Percentiles rank a stretch among this genome's conserved stretches.
phyloP scores from a whole-genome alignment of 2,329 filamentous ascomycete species.

The Xylaria sp. region DNA sequence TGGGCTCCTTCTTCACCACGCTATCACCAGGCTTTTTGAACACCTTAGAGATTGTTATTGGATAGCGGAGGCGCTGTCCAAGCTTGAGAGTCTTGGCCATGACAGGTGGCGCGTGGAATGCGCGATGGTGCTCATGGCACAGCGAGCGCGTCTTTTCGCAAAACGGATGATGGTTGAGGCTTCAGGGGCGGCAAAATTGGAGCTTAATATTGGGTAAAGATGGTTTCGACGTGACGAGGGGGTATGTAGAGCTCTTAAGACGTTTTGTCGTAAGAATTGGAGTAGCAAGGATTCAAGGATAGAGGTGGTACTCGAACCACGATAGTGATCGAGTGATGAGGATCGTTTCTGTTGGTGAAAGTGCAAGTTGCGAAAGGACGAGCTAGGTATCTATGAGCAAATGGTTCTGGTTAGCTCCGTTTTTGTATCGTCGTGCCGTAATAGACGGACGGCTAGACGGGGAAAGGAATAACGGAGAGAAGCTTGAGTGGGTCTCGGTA shows the following conservation, averaged over 20 bases:
- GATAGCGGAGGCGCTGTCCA: conserved; percentile 80
- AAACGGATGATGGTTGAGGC: conserved; percentile 5
- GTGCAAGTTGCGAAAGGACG: conserved; percentile 18
- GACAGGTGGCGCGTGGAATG: conserved; percentile 33
- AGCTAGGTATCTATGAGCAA: conserved; percentile 22
- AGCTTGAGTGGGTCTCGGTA: not conserved
- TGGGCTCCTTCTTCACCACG: conserved; percentile 77
- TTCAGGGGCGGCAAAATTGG: conserved; percentile 7
- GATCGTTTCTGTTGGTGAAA: conserved; percentile 2
- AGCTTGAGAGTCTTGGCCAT: conserved; percentile 62
- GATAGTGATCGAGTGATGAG: not conserved
- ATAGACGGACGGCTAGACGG: conserved; percentile 6
- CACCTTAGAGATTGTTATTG: conserved; percentile 89
- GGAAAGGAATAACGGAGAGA: conserved; percentile 1
- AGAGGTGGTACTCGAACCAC: too few species aligned
- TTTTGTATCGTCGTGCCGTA: conserved; percentile 3
- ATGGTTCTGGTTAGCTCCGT: conserved; percentile 17
- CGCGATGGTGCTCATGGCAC: conserved; percentile 42
- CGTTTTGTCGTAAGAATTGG: not conserved
- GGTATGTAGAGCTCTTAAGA: not conserved
- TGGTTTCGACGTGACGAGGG: conserved; percentile 10
- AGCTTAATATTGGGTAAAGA: conserved; percentile 8
- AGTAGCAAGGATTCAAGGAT: not conserved
- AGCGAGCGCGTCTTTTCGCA: conserved; percentile 37
- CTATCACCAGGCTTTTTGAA: conserved; percentile 79